These are phyloP conservation scores for Chaetomiaceae sp. DNA, from an alignment of 2,329 filamentous ascomycete genomes.

Conservation along the genomic window DNA sequence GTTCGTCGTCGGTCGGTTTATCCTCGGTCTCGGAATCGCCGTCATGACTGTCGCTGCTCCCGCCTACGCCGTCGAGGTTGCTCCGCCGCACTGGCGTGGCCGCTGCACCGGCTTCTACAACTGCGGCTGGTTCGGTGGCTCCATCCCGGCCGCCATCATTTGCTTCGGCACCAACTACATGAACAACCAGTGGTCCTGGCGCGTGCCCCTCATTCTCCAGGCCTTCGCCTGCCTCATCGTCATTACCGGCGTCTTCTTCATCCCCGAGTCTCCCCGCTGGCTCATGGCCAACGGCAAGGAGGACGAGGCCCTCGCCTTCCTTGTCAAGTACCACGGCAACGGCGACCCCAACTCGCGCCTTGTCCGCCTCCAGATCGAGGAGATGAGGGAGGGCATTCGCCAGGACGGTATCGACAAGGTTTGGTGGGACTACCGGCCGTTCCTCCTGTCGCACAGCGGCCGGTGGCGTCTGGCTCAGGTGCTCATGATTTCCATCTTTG, in stretches of 20 bases:
- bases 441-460: slow-evolving; percentile 40
- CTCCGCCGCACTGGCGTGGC: slow-evolving; percentile 48
- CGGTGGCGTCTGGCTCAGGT: slow-evolving; percentile 47
- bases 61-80: slow-evolving; percentile 45
- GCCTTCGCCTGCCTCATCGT: slow-evolving; percentile 41
- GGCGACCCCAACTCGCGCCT: slow-evolving; percentile 37
- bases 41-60: slow-evolving; percentile 47
- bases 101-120: slow-evolving; percentile 49
- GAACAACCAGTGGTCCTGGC: slow-evolving; percentile 43
- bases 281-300: slow-evolving; percentile 39
- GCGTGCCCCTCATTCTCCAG: slow-evolving; percentile 47
- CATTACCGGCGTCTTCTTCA: slow-evolving; percentile 35
- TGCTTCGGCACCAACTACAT: slow-evolving; percentile 46
- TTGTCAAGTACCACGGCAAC: slow-evolving; percentile 42
- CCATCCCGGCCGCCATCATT: slow-evolving; percentile 46
- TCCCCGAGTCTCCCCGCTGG: slow-evolving; percentile 41
- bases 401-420: slow-evolving; percentile 44
- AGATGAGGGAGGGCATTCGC: slow-evolving; percentile 41
- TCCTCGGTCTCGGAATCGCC: slow-evolving; percentile 44
- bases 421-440: slow-evolving; percentile 45
- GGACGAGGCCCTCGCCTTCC: slow-evolving; percentile 38
- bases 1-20: slow-evolving; percentile 44
- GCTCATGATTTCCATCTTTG: slow-evolving; percentile 48
- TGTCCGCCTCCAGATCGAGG: slow-evolving; percentile 39
- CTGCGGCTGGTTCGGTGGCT: slow-evolving; percentile 49